Evolutionary conservation across 1,284 basidiomycete species (phyloP), one percentile per base, ranked within the genome.

Genomic region (Puccinia triticina): DNA sequence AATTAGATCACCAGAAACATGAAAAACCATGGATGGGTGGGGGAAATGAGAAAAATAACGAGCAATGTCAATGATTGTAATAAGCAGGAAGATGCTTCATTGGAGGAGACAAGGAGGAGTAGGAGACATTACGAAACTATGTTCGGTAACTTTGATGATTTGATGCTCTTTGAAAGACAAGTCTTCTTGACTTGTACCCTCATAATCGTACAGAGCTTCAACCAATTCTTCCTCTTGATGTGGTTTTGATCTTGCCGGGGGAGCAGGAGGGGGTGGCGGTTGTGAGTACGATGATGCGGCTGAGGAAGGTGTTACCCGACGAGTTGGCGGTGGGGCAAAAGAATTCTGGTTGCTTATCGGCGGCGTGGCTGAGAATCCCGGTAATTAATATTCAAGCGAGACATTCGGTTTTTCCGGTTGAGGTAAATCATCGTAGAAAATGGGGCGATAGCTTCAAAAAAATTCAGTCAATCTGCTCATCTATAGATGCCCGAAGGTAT

Each of bases 201-300:
- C 59, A 67, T 74, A 82, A 76, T 82, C 80, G 50, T 82, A 82
- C 40, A 82, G 23, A n/a, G 80, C 80, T 76, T 75, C 80, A 1
- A 76, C 80, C 59, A 61, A 75, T 76, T 82, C 80, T 43, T 59
- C 73, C 37, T 82, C 73, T 16, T 29, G 55, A 37, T 66, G 37
- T 23, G 50, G 37, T 74, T 64, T 55, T 21, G 59, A 40, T 16
- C 69, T 29, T 40, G 40, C n/a, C 5, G 55, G 34, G 4, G 66
- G 48, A 37, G 77, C 46, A 43, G 79, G 53, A 23, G 55, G 50
- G 2, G 79, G 55, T 21, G 57, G 48, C 5, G 66, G 16, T 69
- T 40, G 57, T 23, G 77, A 71, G 16, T 80, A 53, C 23, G 57
- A 59, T 32, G 77, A 11, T 46, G 67, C 23, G 11, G 37, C 14